These are phyloP conservation scores for Entomortierella chlamydospora DNA, from an alignment of 192 early-diverging fungal species.

Conservation along the genomic window DNA sequence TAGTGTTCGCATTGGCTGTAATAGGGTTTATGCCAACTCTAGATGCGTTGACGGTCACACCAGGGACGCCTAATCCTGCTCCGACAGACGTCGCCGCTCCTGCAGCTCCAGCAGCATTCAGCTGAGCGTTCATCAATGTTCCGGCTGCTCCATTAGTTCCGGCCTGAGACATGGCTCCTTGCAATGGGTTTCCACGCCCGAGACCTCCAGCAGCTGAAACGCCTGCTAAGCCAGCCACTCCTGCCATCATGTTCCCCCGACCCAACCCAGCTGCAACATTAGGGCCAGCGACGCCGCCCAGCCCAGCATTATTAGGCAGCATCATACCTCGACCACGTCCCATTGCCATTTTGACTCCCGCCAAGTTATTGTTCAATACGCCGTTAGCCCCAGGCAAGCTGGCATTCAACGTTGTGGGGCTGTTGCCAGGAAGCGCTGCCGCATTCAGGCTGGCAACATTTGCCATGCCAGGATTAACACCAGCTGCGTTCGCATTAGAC, in stretches of 20 bases:
- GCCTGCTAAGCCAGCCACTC: conserved; percentile 15
- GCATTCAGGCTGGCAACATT: conserved; percentile 5
- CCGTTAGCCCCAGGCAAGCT: conserved; percentile 22
- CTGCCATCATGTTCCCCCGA: too few relatives aligned
- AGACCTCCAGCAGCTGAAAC: conserved; percentile 10
- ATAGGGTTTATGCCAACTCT: conserved; percentile 10
- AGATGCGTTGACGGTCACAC: not conserved
- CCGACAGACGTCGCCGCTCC: not conserved
- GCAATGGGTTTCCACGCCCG: conserved; percentile 23
- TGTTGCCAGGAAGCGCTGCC: conserved; percentile 13
- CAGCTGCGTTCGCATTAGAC: not conserved
- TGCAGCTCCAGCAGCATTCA: not conserved
- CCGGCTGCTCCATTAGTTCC: conserved; percentile 1
- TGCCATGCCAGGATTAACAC: not conserved
- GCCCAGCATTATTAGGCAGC: conserved; percentile 16
- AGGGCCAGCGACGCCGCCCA: conserved; percentile 6
- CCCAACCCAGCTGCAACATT: conserved; percentile 19
- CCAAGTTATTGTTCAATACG: conserved; percentile 1
- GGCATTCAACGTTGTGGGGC: conserved; percentile 25
- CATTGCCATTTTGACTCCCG: conserved; percentile 22
- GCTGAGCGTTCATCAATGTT: conserved; percentile 2
- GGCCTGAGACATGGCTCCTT: conserved; percentile 11
- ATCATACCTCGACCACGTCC: conserved; percentile 37
- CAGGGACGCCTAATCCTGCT: not conserved
- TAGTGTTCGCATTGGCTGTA: not conserved